Percentiles rank a stretch among this genome's conserved stretches.
These are phyloP conservation scores for Cordyceps farinosa DNA, from an alignment of 2,329 filamentous ascomycete species.

Conservation along the genomic window DNA sequence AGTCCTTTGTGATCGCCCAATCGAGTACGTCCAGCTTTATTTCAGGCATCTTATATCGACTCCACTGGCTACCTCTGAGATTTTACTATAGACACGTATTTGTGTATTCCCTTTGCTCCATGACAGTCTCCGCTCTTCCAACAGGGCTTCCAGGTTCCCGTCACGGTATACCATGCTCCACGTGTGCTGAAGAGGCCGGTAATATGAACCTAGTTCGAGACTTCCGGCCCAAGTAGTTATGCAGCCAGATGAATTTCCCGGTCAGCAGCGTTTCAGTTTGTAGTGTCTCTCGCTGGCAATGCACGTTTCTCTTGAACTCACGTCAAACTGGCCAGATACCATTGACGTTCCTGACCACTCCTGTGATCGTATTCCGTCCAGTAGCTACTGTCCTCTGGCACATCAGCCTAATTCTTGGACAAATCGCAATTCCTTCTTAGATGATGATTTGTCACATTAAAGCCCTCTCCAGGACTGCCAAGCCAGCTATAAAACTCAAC, in stretches of 20 bases:
- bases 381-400: not conserved
- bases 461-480: not conserved
- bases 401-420: not conserved
- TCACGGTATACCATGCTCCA: conserved; percentile 1
- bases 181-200: conserved; percentile 15
- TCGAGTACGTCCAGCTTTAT: not conserved
- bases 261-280: not conserved
- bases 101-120: not conserved
- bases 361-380: not conserved
- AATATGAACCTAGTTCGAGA: not conserved
- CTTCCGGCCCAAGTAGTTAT: not conserved
- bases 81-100: not conserved
- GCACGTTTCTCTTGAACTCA: not conserved
- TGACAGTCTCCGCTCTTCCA: not conserved
- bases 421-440: not conserved
- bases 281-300: not conserved
- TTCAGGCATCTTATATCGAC: not conserved
- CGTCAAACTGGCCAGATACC: not conserved
- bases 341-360: not conserved
- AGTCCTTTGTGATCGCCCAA: not conserved
- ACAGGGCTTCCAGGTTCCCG: not conserved
- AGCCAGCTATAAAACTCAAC: not conserved
- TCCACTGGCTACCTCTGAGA: not conserved
- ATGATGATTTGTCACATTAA: not conserved
- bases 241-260: not conserved